These are phyloP conservation scores for Drechslerella coelobrocha DNA, from an alignment of 2,329 filamentous ascomycete genomes.

Conservation along the genomic window DNA sequence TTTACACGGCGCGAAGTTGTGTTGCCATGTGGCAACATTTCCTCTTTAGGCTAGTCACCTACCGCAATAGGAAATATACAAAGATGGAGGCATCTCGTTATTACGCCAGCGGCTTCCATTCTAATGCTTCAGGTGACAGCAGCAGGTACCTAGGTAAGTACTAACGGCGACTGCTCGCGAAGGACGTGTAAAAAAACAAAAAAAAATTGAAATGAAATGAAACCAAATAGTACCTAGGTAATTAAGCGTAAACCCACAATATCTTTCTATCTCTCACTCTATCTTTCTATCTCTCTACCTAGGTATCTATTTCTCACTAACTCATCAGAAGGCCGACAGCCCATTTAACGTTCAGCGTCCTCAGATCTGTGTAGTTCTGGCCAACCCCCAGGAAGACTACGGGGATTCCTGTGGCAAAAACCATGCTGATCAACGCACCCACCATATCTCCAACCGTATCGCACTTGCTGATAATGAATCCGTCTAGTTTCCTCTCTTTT, in stretches of 20 bases:
- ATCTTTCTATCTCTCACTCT: no score
- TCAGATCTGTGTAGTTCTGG: constrained; percentile 55
- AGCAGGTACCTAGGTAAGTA: no score
- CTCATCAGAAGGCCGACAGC: constrained; percentile 55
- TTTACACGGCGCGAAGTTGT: constrained; percentile 38
- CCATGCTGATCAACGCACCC: constrained; percentile 88
- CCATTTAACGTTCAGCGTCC: constrained; percentile 55
- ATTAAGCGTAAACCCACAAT: no score
- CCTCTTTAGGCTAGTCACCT: constrained; percentile 1
- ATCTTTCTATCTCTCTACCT: no score
- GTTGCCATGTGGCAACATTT: constrained; percentile 33
- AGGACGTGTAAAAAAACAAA: no score
- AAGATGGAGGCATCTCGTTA: background rate
- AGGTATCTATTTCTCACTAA: constrained; percentile 13
- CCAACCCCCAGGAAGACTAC: constrained; percentile 80
- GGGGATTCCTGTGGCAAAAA: constrained; percentile 94
- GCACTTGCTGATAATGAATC: constrained; percentile 98
- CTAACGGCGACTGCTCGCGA: no score
- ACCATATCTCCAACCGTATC: constrained; percentile 98
- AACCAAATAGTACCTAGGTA: no score
- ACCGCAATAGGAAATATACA: background rate
- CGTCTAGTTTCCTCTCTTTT: constrained; percentile 78
- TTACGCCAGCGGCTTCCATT: no score
- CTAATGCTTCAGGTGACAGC: background rate
- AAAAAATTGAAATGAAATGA: no score